Evolutionary conservation across 1,284 basidiomycete species (phyloP), one percentile per base, ranked within the genome.

Genomic region (Cutaneotrichosporon cyanovorans): DNA sequence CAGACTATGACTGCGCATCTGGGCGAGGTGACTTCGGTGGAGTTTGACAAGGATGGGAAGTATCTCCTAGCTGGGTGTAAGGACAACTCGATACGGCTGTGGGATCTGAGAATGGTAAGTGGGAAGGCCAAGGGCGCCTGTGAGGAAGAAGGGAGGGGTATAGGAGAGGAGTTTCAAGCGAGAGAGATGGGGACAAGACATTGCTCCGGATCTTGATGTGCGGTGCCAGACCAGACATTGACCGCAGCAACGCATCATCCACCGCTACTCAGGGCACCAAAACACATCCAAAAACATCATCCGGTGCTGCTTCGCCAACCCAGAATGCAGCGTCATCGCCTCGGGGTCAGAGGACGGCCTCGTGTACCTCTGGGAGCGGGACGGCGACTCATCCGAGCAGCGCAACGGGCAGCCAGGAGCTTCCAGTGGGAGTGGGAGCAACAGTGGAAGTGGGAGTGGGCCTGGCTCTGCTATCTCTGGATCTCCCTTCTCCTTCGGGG

Each of bases 271-370:
- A 21, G 73, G 74, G 1, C 72, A 75, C 48, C 74, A 74, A 53
- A 76, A 76, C 53, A 75, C 75, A 10, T 72, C 72, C 19, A 74
- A 75, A 53, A 76, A 75, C 61, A 70, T 76, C 33, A 71, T 76
- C 38, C 64, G 74, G 7, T 66, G 66, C 22, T 56, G 62, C 15
- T 76, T 76, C 50, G 71, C 69, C 0, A 63, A 68, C 32, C 62
- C 69, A 12, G 65, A 63, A 11, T 51, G 41, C 23, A 51, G 49
- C 8, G 59, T 75, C 40, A 57, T 76, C 23, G 63, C 74, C 3
- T 65, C 68, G 22, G 75, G 75, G 0, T 72, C 69, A 2, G 75
- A 76, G 48, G 74, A 68, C 46, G 63, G 65, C 7, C 55, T 57
- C 15, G 57, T 72, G 18, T 68, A 70, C 48, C 50, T 67, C 28